Conservation (phyloP, 1,284 basidiomycete species). For the Tausonia pullulans region DNA sequence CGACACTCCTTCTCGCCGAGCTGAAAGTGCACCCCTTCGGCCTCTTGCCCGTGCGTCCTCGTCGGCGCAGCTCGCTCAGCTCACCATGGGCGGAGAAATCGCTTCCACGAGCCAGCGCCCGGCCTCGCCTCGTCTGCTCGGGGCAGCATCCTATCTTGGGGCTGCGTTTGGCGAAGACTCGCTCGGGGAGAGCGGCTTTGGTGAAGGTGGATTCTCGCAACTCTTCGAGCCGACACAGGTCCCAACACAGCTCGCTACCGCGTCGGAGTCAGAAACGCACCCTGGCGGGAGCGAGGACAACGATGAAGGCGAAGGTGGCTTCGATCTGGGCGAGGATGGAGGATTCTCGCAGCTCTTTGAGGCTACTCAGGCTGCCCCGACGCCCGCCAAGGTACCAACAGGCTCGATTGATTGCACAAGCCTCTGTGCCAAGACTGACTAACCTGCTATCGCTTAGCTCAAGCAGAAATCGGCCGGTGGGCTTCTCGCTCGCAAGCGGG, state of each 20-base stretch:
- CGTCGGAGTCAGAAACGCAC: background rate
- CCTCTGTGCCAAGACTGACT: background rate
- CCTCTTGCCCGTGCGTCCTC: background rate
- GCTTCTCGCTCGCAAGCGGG: background rate
- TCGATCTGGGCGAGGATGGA: conserved; percentile 15
- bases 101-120: too few relatives aligned
- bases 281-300: background rate
- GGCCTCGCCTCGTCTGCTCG: background rate
- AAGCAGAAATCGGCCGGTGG: background rate
- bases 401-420: background rate
- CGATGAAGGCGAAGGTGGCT: background rate
- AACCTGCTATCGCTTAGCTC: background rate
- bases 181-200: conserved; percentile 9
- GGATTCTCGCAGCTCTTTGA: conserved; percentile 18
- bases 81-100: background rate
- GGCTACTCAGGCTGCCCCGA: conserved; percentile 10
- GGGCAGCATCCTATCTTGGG: background rate
- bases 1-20: background rate
- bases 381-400: background rate
- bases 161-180: conserved; percentile 1
- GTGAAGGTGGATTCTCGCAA: conserved; percentile 17
- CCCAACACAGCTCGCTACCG: conserved; percentile 1
- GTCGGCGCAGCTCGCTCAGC: background rate
- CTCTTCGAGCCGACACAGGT: conserved; percentile 18
- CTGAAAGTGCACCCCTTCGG: background rate